Base-by-base conservation (phyloP, 2,329 filamentous ascomycete species). In the Chrysosporium queenslandicum region DNA sequence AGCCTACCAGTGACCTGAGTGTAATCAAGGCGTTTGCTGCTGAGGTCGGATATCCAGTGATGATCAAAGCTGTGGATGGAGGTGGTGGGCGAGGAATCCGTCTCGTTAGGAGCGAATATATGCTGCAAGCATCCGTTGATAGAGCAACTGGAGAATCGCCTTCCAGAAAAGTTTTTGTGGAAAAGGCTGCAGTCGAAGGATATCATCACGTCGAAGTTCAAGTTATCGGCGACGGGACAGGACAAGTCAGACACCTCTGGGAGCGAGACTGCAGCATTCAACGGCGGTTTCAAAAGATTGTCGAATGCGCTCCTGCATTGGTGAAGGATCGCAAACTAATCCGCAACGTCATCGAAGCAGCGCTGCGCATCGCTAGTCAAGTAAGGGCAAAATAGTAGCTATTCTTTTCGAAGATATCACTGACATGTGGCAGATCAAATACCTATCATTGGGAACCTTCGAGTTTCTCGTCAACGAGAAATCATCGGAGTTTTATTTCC, bases 41-140 rank as follows among this genome's bases (percentile, higher is more conserved):
- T 2, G 45, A 66, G 20, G 67, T 72, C 12, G 76, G 76, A 1
- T 76, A 74, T 41, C 78, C 78, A 0, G 68, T 81, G 40, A 80
- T 82, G 76, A 67, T 83, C 41, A 83, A 83, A 59, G 80, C 80
- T n/a, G 76, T 82, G 2, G 80, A 82, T 61, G 79, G 79, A 1
- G 80, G 80, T 12, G 80, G 79, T 2, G 80, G 80, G 0, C 66
- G 78, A 14, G 80, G 80, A 0, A 82, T 83, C 42, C 71, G 80
- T 4, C 66, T 82, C 0, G 73, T 81, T 5, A 64, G 65, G 1
- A 60, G 62, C 20, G 65, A 71, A 34, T 63, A 65, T 0, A 71
- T 75, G 4, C 64, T 82, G 4, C 65, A 73, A 20, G 67, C 69
- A 23, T 64, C 71, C 5, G 68, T 77, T 2, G 72, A 70, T 43